Base-by-base conservation (phyloP, 1,139 yeast species). In the Entelexis sorbosivorans region DNA sequence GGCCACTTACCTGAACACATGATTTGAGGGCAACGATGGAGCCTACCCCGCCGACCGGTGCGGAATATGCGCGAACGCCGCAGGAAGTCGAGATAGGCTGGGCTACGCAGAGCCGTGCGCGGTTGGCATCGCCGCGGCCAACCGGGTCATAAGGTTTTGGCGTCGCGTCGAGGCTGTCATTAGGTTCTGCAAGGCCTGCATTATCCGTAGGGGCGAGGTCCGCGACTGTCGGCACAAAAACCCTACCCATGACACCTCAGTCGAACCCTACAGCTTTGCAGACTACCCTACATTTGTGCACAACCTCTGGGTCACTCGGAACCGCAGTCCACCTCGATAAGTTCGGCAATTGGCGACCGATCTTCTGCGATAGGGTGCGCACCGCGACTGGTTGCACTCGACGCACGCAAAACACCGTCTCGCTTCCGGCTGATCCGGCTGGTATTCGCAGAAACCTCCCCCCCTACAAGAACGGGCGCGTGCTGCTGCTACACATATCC, bases 151-250 rank as follows among this genome's bases (percentile, higher is more conserved):
- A 22, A 22, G 6, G 24, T 4, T 22, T 22, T 28, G 2, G 31
- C 31, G 31, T 11, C 31, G 14, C 31, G 10, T 13, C 24, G 24
- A 4, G 24, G 31, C 13, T 13, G 31, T 28, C 31, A 11, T 28
- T 11, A 13, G 17, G 16, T 20, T 29, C 44, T 28, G 34, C 44
- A 40, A 40, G 44, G 44, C 34, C 5, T 40, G 44, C 44, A 40
- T 40, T 40, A 40, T 40, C 44, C 44, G 26, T 28, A 7, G 34
- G 34, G 44, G 34, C 26, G 44, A 40, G 35, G 44, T 29, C 34
- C 17, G 44, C 34, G 32, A 40, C 22, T 29, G 44, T 40, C 44
- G 44, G 44, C 24, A 40, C 44, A 29, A 40, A 40, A 40, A 40
- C 44, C 44, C 17, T 29, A 13, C 44, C 44, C 44, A 40, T 40